phyloP scores from a whole-genome alignment of 2,329 filamentous ascomycete genomes.

The Alternaria ethzedia region DNA sequence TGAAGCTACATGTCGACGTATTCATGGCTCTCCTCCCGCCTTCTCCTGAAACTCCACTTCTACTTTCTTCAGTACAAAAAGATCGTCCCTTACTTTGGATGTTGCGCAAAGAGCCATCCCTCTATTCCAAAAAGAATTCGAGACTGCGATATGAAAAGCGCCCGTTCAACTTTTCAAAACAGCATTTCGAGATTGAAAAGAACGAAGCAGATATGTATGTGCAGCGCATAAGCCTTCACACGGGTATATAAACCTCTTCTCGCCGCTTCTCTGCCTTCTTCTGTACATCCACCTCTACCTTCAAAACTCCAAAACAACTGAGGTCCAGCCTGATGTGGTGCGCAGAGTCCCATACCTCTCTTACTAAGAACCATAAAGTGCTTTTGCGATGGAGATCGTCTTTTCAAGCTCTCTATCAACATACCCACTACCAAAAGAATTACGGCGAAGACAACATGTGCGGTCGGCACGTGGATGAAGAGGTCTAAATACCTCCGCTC shows the following conservation, averaged over 20 bases:
- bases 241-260: neutral
- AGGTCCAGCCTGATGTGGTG: too few species aligned
- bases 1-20: too few species aligned
- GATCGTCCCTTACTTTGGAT: neutral
- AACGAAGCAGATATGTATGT: neutral
- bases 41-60: neutral
- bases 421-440: neutral
- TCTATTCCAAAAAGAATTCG: neutral
- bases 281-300: neutral
- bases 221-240: fast-evolving
- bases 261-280: neutral
- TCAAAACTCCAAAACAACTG: neutral
- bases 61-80: neutral
- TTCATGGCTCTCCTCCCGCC: neutral
- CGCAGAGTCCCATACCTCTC: too few species aligned
- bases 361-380: too few species aligned
- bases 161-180: fast-evolving
- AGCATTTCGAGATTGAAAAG: neutral
- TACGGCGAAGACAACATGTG: neutral
- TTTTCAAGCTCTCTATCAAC: neutral
- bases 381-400: neutral
- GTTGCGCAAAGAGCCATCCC: neutral
- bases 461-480: neutral
- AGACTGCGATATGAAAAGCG: neutral
- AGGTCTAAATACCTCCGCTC: neutral